These are phyloP conservation scores for Mycena albidolilacea DNA, from an alignment of 768 basidiomycete species.

Conservation along the genomic window DNA sequence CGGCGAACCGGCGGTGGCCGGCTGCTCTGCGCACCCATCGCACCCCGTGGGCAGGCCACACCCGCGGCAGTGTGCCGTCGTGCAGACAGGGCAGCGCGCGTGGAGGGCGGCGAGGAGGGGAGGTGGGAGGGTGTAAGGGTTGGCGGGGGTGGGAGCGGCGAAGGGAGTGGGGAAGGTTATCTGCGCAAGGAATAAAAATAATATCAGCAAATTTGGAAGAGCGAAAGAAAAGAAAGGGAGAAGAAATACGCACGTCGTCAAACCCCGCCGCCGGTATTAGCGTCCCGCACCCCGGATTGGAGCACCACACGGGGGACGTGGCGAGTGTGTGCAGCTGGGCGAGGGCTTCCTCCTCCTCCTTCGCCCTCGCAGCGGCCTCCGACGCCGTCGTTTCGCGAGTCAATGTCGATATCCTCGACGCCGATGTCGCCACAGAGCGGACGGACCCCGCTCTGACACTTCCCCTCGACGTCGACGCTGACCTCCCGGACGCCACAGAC, in stretches of 20 bases:
- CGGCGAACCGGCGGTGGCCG: no score
- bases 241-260: slow-evolving; percentile 10
- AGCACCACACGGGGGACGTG: slow-evolving; percentile 18
- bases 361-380: not conserved
- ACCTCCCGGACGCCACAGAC: not conserved
- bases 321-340: slow-evolving; percentile 21
- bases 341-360: not conserved
- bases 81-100: slow-evolving; percentile 33
- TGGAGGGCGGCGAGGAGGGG: slow-evolving; percentile 29
- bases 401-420: no score
- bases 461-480: not conserved
- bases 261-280: slow-evolving; percentile 14
- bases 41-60: slow-evolving; percentile 25
- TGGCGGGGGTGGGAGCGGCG: not conserved
- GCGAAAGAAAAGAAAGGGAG: not conserved
- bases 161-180: not conserved
- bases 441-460: no score
- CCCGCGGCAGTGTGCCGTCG: slow-evolving; percentile 29
- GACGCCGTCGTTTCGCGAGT: no score
- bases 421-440: no score
- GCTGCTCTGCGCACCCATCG: not conserved
- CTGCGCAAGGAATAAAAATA: not conserved
- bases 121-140: not conserved
- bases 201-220: no score
- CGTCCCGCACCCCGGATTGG: slow-evolving; percentile 20